These are phyloP conservation scores for Atkinsonella texensis DNA, from an alignment of 2,329 filamentous ascomycete species.

Conservation along the genomic window DNA sequence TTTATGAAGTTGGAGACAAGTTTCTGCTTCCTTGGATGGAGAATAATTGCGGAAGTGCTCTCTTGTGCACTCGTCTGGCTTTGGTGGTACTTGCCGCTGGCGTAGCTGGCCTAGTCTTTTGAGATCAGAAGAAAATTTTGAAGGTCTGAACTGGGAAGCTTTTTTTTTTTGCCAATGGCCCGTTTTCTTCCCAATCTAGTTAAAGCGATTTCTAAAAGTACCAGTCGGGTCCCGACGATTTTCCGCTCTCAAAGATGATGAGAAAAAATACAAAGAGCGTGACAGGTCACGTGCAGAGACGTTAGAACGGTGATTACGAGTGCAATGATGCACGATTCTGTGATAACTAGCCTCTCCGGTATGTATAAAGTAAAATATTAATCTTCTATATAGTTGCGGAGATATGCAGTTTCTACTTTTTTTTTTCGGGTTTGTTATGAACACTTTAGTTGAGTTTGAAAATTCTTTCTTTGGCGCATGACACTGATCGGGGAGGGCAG, in stretches of 20 bases:
- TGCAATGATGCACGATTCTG: background rate
- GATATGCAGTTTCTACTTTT: background rate
- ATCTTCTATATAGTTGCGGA: background rate
- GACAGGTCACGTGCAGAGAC: background rate
- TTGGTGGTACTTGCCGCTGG: constrained; percentile 11
- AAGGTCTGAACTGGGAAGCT: constrained; percentile 19
- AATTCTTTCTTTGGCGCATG: background rate
- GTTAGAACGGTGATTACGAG: no score
- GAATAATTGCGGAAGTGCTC: background rate
- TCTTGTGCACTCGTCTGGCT: constrained; percentile 1
- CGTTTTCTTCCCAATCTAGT: constrained; percentile 8
- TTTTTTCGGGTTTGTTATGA: background rate
- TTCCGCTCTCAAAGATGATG: constrained; percentile 2
- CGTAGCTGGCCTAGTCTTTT: constrained; percentile 2
- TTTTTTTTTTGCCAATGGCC: constrained; percentile 11
- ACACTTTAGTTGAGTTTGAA: background rate
- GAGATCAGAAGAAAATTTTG: constrained; percentile 26
- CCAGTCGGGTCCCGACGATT: constrained; percentile 8
- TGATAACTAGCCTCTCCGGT: background rate
- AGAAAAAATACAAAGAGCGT: background rate
- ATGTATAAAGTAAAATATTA: background rate
- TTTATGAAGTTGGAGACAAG: background rate
- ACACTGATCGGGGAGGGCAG: constrained; percentile 21
- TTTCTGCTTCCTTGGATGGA: background rate
- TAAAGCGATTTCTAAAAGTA: background rate